A percentile compares a stretch with the other conserved stretches of the same genome.
Conservation (phyloP, 345 rosid genomes). For the Alliaria petiolata region DNA sequence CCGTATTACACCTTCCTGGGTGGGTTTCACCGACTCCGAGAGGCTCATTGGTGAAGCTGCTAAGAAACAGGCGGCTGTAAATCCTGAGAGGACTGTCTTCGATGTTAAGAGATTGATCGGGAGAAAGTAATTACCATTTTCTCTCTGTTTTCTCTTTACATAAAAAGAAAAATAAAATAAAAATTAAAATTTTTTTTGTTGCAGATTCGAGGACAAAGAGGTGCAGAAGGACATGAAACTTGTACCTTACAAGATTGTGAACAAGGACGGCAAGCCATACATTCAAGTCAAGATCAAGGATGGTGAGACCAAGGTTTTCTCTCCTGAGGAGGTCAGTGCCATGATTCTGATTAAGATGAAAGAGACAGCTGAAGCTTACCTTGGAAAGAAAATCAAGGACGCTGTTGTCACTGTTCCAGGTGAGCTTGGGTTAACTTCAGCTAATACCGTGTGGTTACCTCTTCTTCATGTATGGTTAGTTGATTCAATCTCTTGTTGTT, state of each 20-base stretch:
- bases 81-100: constrained; percentile 79
- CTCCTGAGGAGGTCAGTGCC: constrained; percentile 96
- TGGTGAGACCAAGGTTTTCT: constrained; percentile 92
- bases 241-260: constrained; percentile 86
- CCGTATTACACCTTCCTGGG: constrained; percentile 98
- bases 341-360: constrained; percentile 91
- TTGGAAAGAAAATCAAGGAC: constrained; percentile 98
- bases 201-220: constrained; percentile 87
- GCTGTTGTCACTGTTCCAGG: constrained; percentile 99
- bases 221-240: constrained; percentile 94
- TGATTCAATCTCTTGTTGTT: background rate
- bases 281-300: constrained; percentile 87
- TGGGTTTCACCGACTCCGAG: constrained; percentile 88
- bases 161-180: too few species aligned
- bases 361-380: constrained; percentile 97
- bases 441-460: background rate
- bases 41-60: constrained; percentile 98
- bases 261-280: constrained; percentile 91
- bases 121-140: constrained; percentile 56
- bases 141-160: background rate
- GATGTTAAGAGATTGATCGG: constrained; percentile 97
- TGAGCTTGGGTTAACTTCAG: constrained; percentile 23
- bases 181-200: too few species aligned
- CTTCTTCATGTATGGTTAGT: background rate
- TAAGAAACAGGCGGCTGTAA: constrained; percentile 93